Evolutionary conservation across 1,139 yeast genomes (phyloP), one percentile per base, ranked within the genome.

Genomic region (Debaryomycetaceae sp.): DNA sequence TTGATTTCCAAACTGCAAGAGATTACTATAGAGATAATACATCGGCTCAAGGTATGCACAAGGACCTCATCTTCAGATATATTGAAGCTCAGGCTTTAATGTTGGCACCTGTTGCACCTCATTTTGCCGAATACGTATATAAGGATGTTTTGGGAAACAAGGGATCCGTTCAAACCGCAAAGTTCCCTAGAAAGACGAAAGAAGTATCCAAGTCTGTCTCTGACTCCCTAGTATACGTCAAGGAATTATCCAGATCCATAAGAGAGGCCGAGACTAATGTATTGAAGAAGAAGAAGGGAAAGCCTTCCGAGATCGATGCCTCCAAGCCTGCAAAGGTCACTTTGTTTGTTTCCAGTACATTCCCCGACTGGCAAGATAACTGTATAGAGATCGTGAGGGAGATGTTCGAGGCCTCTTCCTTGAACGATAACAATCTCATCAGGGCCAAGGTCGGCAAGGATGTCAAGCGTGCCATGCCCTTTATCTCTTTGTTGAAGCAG

Each of bases 381-480:
- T 92, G 88, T 66, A 83, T 92, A 55, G 92, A 87, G 50, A 66
- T 92, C 44, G 94, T 88, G 30, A 80, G 89, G 53, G 83, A 85
- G 50, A 75, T 89, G 50, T 87, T 85, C 58, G 92, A 84, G 49
- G 63, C 61, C 36, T 80, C 78, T 19, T 62, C 75, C 26, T 70
- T 85, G 52, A 72, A 79, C 45, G 89, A 84, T 58, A 81, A 74
- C 65, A 75, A 75, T 52, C 66, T 64, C 42, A 70, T 85, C 49
- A 83, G 77, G 60, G 74, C 78, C 49, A 78, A 69, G 56, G 81
- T 85, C 44, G 85, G 85, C 48, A 81, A 80, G 61, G 92, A 85
- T 54, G 81, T 91, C 84, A 89, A 89, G 76, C 83, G 95, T 53
- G 98, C 96, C 46, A 92, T 94, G 98, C 98, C 98, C 45, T 92